Evolutionary conservation across 2,329 filamentous ascomycete genomes (phyloP).

Genomic region (Coniochaeta sp.): DNA sequence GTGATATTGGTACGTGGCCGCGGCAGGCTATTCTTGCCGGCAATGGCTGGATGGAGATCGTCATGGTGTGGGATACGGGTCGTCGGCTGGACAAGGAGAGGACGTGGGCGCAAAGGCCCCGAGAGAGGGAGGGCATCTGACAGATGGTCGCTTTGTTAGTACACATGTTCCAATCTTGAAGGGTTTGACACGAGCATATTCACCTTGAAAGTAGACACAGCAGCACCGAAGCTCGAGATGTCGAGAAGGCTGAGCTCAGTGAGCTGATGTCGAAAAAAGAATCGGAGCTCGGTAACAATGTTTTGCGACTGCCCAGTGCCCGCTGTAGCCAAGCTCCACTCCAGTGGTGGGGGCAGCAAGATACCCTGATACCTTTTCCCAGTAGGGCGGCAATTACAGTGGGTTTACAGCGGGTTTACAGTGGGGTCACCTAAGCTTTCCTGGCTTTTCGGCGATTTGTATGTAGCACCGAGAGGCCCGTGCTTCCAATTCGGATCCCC

Average conservation of each 20-base stretch:
- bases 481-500: slow-evolving; percentile 3
- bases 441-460: neutral
- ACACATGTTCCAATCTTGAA: neutral
- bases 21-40: slow-evolving; percentile 1
- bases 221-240: neutral
- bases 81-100: slow-evolving; percentile 14
- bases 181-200: too few species aligned
- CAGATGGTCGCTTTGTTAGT: neutral
- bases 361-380: too few species aligned
- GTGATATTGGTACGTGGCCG: neutral
- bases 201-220: neutral
- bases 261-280: slow-evolving; percentile 4
- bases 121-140: slow-evolving; percentile 27
- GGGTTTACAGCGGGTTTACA: too few species aligned
- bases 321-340: neutral
- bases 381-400: too few species aligned
- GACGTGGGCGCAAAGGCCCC: slow-evolving; percentile 16
- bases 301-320: slow-evolving; percentile 3
- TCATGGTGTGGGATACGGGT: slow-evolving; percentile 8
- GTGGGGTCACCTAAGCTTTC: neutral
- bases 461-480: too few species aligned
- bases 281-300: slow-evolving; percentile 6
- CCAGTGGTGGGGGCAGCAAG: neutral
- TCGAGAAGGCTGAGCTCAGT: too few species aligned
- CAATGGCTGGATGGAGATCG: slow-evolving; percentile 5